Base-by-base conservation (phyloP, 768 basidiomycete species). In the Dendrothele bispora region DNA sequence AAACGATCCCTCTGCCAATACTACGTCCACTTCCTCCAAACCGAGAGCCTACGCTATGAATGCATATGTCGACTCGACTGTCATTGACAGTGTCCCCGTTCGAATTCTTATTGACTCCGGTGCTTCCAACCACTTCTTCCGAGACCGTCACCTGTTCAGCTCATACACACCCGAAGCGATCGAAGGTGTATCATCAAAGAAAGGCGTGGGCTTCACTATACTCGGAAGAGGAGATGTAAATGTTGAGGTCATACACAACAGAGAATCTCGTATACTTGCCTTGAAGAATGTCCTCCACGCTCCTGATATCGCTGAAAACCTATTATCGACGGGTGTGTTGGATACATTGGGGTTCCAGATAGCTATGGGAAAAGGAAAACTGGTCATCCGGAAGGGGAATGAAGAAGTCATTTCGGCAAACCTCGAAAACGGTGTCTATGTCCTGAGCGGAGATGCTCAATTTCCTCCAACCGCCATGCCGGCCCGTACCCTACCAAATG, bases 261-360 rank as follows among this genome's bases (percentile, higher is more conserved):
- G 21, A 7, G 29, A 26, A n/a, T 18, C 17, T n/a, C 25, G 30
- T 7, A 15, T 43, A 17, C 30, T 55, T n/a, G 25, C 25, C 3
- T 46, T 56, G 12, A 22, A 29, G 5, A 43, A 56, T 35, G 55
- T 49, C 8, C 14, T 56, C 5, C 46, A 54, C 39, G 40, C 46
- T 6, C 55, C 55, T n/a, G 45, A 51, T 7, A 24, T 55, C 14
- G 38, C 38, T 2, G 15, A 46, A 10, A 56, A 54, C 24, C 43
- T 56, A 4, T 7, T 56, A 0, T 54, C 54, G 18, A 43, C 51
- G 17, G 27, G 29, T 25, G 24, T 30, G 28, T 28, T 54, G 8
- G 52, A 46, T 18, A 7, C 27, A 4, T 12, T 41, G 5, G 49
- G 45, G 8, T 27, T 20, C 18, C 20, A 20, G 8, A 21, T 44